Evolutionary conservation across 805 yeast genomes (phyloP).

Genomic region (Cyberlindnera petersonii): DNA sequence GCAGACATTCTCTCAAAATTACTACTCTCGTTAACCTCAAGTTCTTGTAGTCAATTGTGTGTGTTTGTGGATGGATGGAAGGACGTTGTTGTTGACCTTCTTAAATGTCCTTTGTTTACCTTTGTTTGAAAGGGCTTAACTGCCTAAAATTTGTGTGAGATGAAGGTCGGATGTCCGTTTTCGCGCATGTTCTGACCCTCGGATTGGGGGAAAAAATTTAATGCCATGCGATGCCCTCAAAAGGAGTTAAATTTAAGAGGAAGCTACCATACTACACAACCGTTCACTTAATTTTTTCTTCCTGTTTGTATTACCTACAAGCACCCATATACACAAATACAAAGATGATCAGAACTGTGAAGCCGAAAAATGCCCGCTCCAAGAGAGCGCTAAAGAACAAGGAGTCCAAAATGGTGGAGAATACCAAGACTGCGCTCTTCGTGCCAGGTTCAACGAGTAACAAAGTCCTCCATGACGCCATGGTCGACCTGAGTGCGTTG

Average conservation of each 20-base stretch:
- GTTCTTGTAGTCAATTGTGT: too few relatives aligned
- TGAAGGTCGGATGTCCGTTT: not conserved
- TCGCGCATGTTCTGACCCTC: slow-evolving; percentile 5
- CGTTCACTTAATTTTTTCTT: too few relatives aligned
- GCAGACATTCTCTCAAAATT: too few relatives aligned
- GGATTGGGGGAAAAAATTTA: slow-evolving; percentile 11
- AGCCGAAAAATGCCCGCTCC: slow-evolving; percentile 93
- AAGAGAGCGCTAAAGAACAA: slow-evolving; percentile 89
- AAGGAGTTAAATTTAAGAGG: too few relatives aligned
- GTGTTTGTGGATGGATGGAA: too few relatives aligned
- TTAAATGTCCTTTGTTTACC: slow-evolving; percentile 18
- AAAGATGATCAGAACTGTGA: slow-evolving; percentile 38
- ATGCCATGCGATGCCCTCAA: slow-evolving; percentile 8
- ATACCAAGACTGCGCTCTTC: slow-evolving; percentile 84
- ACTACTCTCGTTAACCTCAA: too few relatives aligned
- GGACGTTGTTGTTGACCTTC: too few relatives aligned
- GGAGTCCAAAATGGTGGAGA: slow-evolving; percentile 86
- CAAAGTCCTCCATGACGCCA: slow-evolving; percentile 78
- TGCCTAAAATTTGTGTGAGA: slow-evolving; percentile 12
- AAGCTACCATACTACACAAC: too few relatives aligned
- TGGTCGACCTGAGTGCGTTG: slow-evolving; percentile 82
- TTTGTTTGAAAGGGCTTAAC: slow-evolving; percentile 1
- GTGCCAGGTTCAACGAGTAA: slow-evolving; percentile 84
- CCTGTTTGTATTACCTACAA: too few relatives aligned
- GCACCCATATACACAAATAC: too few relatives aligned